Base-by-base conservation (phyloP, 129 eudicot species). In the Solidago caesia region DNA sequence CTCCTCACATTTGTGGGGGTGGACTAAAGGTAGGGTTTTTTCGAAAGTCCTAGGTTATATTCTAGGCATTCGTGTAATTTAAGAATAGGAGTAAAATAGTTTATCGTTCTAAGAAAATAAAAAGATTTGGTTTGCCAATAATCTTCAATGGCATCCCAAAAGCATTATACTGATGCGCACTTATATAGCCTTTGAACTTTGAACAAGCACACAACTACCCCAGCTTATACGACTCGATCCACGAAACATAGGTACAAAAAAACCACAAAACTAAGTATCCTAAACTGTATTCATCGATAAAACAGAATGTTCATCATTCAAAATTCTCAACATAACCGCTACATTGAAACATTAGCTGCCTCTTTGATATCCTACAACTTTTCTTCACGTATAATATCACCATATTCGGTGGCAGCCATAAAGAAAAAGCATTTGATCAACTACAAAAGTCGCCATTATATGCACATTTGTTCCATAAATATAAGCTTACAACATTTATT, bases 381-480 rank as follows among this genome's bases (percentile, higher is more conserved):
- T 62, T 64, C 67, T 51, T 75, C 80, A 68, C 74, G 56, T 70
- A 48, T 65, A 70, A 70, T 62, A 72, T 71, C 82, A 78, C 72
- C 76, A 70, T 21, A 72, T 46, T 27, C 12, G 10, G 63, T 73
- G 76, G 52, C 72, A 75, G 67, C 68, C 71, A 45, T 49, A 70
- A 69, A 80, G 61, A 69, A 75, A 52, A 81, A 71, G n/a, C 71
- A 48, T 68, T 68, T 39, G 21, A 29, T 64, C 43, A 27, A 61
- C 52, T 47, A 27, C 44, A 57, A 7, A 63, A 70, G 69, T 71
- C 76, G 21, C 58, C 76, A 64, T 43, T 63, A 82, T 81, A 82
- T 82, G 85, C 85, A 81, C 85, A 82, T 76, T 57, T 15, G 62
- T 51, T 48, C 48, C 68, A 26, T 74, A 64, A 70, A 39, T 46